These are phyloP conservation scores for Coemansia sp. DNA, from an alignment of 192 early-diverging fungal species.

Conservation along the genomic window DNA sequence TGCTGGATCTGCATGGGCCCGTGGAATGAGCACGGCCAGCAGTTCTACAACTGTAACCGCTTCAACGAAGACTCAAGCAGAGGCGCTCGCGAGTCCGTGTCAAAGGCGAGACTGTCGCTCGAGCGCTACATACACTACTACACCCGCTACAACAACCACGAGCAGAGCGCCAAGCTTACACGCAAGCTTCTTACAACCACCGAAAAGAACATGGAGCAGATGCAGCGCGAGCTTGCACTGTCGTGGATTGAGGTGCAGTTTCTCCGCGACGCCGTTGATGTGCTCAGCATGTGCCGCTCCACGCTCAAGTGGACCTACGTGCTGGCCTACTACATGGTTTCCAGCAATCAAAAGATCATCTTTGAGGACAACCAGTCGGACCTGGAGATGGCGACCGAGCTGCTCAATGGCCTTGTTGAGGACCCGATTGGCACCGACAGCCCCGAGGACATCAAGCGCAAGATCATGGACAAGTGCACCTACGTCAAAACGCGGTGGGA, in stretches of 20 bases:
- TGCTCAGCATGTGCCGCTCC: constrained; percentile 81
- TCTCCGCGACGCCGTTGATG: constrained; percentile 86
- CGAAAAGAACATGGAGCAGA: constrained; percentile 80
- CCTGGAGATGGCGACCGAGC: constrained; percentile 97
- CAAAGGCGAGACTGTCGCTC: constrained; percentile 81
- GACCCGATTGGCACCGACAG: constrained; percentile 69
- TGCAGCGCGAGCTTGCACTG: constrained; percentile 85
- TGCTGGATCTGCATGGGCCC: constrained; percentile 99
- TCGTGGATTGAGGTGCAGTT: constrained; percentile 99
- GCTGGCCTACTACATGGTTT: constrained; percentile 90
- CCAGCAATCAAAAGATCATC: constrained; percentile 83
- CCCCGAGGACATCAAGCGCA: constrained; percentile 70
- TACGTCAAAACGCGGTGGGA: constrained; percentile 89
- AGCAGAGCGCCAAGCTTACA: constrained; percentile 89
- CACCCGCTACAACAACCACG: constrained; percentile 97
- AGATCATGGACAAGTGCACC: constrained; percentile 89
- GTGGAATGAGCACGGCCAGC: constrained; percentile 94
- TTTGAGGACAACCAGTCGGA: constrained; percentile 99
- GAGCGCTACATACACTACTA: constrained; percentile 98
- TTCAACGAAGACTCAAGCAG: constrained; percentile 89
- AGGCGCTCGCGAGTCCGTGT: constrained; percentile 82
- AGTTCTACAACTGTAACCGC: constrained; percentile 97
- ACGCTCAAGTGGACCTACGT: constrained; percentile 98
- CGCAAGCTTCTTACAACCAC: constrained; percentile 62
- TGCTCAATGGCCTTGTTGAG: constrained; percentile 89